Evolutionary conservation across 2,329 filamentous ascomycete genomes (phyloP).

Genomic region (Sporothrix globosa): DNA sequence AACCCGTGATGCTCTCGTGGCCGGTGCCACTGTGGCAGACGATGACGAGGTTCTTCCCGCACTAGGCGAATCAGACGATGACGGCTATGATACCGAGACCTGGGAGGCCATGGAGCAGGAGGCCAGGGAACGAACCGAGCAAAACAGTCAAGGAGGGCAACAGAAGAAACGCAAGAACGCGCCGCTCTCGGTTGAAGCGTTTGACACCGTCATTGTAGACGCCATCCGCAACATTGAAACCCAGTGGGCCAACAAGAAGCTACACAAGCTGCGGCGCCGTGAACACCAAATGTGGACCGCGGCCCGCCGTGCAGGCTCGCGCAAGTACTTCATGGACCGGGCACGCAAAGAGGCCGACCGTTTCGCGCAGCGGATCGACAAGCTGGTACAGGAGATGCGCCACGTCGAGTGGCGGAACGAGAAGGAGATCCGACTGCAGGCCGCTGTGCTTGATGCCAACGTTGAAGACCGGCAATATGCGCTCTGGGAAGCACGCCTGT

Average conservation of each 20-base stretch:
- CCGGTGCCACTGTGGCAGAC: not conserved
- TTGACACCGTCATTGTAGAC: conserved; percentile 57
- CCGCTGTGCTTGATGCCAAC: conserved; percentile 64
- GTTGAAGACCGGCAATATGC: conserved; percentile 63
- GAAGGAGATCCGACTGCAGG: conserved; percentile 58
- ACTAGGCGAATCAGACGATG: conserved; percentile 52
- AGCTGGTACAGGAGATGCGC: conserved; percentile 57
- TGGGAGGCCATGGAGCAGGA: conserved; percentile 64
- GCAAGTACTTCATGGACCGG: conserved; percentile 48
- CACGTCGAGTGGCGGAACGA: conserved; percentile 56
- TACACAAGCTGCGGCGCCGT: conserved; percentile 57
- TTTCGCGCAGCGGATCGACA: conserved; percentile 58
- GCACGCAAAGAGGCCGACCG: conserved; percentile 49
- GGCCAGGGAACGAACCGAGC: conserved; percentile 44
- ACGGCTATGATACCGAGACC: conserved; percentile 45
- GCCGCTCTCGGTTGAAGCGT: conserved; percentile 50
- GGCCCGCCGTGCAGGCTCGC: conserved; percentile 52
- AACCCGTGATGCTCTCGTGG: not conserved
- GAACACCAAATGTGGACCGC: conserved; percentile 65
- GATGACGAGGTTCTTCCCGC: conserved; percentile 45
- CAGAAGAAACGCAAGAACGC: conserved; percentile 37
- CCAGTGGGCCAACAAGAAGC: conserved; percentile 62
- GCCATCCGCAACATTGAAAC: conserved; percentile 58
- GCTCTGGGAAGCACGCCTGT: conserved; percentile 50
- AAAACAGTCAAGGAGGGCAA: conserved; percentile 5